Conservation (phyloP, 2,329 filamentous ascomycete species). For the Paradendryphiella salina region DNA sequence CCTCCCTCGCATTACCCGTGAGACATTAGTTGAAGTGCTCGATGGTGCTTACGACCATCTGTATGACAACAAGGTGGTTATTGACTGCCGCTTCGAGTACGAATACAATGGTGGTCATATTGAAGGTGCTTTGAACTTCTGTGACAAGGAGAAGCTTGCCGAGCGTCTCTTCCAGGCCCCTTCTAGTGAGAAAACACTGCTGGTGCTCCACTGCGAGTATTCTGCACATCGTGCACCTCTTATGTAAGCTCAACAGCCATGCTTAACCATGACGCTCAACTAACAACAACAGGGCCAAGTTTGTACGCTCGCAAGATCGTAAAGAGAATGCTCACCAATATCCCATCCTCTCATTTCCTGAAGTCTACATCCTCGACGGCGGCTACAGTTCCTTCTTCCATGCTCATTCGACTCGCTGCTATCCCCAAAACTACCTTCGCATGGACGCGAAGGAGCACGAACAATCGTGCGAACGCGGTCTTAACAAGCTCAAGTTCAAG, state of each 20-base stretch:
- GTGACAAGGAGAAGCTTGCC: slow-evolving; percentile 88
- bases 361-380: slow-evolving; percentile 95
- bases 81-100: slow-evolving; percentile 98
- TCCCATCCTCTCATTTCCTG: slow-evolving; percentile 87
- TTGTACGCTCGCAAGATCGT: slow-evolving; percentile 87
- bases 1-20: slow-evolving; percentile 81
- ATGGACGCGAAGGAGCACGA: slow-evolving; percentile 94
- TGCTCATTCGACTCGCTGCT: slow-evolving; percentile 78
- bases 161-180: slow-evolving; percentile 69
- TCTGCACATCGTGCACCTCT: slow-evolving; percentile 93
- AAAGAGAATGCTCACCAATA: slow-evolving; percentile 83
- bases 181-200: slow-evolving; percentile 72
- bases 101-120: slow-evolving; percentile 98
- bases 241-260: slow-evolving; percentile 60
- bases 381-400: slow-evolving; percentile 94
- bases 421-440: slow-evolving; percentile 92
- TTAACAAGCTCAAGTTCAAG: slow-evolving; percentile 83
- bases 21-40: slow-evolving; percentile 82
- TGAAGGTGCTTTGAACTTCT: slow-evolving; percentile 90
- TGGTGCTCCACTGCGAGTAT: slow-evolving; percentile 98
- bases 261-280: background rate
- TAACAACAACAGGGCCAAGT: slow-evolving; percentile 66
- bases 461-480: slow-evolving; percentile 88
- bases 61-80: slow-evolving; percentile 81
- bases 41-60: slow-evolving; percentile 77